Conservation (phyloP, 176 grass and related monocot genomes). For the Phragmites australis region DNA sequence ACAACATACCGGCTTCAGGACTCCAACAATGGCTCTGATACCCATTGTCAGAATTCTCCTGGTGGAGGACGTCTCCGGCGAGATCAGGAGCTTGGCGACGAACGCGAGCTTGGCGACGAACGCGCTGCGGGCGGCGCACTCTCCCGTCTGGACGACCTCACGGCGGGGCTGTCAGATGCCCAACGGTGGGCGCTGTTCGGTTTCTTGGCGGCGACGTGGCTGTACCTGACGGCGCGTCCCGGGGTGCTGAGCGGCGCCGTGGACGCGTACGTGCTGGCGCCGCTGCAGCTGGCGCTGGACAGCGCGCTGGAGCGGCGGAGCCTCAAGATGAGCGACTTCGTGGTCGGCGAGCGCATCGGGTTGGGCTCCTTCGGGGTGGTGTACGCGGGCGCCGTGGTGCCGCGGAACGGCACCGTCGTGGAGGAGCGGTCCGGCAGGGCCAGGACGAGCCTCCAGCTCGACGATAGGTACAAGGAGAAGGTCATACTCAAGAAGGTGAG, state of each 20-base stretch:
- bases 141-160: constrained; percentile 41
- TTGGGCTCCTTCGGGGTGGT: constrained; percentile 91
- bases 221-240: constrained; percentile 86
- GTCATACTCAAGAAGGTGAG: constrained; percentile 92
- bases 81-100: no score
- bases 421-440: constrained; percentile 49
- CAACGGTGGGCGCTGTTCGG: constrained; percentile 57
- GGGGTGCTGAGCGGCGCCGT: constrained; percentile 80
- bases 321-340: constrained; percentile 86
- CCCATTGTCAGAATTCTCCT: no score
- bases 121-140: constrained; percentile 26
- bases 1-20: no score
- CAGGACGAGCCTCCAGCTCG: constrained; percentile 49
- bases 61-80: no score
- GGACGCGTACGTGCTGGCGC: constrained; percentile 80
- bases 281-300: constrained; percentile 78
- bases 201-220: constrained; percentile 52
- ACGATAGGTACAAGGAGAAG: constrained; percentile 84
- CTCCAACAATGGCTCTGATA: no score
- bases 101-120: no score
- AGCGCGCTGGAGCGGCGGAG: constrained; percentile 69
- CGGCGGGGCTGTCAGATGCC: constrained; percentile 45
- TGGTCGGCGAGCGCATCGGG: constrained; percentile 81
- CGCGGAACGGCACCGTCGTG: constrained; percentile 25
- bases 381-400: constrained; percentile 73